Percentiles rank a stretch among this genome's conserved stretches.
These are phyloP conservation scores for Ottelia alismoides DNA, from an alignment of 106 monocot genomes.

Conservation along the genomic window DNA sequence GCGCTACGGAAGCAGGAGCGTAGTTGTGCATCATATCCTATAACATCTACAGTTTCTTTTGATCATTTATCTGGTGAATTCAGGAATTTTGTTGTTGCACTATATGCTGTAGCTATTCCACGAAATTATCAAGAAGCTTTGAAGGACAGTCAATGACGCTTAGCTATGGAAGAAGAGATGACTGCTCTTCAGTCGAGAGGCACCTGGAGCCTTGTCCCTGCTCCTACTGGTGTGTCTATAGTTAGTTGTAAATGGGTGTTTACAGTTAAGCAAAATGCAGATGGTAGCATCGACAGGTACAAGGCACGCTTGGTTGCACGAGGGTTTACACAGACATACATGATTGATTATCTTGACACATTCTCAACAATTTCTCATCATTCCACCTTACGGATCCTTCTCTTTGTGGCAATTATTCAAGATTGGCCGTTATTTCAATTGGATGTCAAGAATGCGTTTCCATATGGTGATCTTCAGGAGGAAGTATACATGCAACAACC, in stretches of 20 bases:
- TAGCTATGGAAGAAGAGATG: no score
- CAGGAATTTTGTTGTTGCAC: no score
- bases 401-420: neutral
- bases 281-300: neutral
- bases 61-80: no score
- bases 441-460: neutral
- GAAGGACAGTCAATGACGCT: no score
- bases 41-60: no score
- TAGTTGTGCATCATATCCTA: no score
- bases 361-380: neutral
- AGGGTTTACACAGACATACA: neutral
- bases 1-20: no score
- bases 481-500: neutral
- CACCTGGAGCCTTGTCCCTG: no score
- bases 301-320: neutral
- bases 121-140: no score
- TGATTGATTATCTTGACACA: neutral
- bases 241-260: conserved; percentile 2
- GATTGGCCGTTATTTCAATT: neutral
- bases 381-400: neutral
- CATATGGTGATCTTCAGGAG: neutral
- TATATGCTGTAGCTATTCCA: no score
- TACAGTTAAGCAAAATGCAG: neutral
- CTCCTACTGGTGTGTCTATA: no score
- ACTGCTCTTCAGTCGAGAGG: no score